Conservation (phyloP, 139 green algal species). For the Monoraphidium neglectum region DNA sequence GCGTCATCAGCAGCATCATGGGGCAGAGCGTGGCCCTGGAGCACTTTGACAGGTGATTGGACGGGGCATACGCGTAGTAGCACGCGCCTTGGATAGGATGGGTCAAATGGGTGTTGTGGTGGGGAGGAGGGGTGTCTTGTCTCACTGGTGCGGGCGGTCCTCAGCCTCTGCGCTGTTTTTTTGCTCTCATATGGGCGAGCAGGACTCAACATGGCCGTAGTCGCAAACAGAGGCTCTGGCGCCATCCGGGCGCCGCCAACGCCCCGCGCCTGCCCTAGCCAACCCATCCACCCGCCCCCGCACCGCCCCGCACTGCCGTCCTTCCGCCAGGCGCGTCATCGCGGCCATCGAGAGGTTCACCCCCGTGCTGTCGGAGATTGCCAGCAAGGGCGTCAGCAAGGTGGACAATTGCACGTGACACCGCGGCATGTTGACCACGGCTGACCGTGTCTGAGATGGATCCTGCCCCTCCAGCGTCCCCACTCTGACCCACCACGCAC, state of each 20-base stretch:
- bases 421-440: too few relatives aligned
- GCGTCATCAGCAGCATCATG: slow-evolving; percentile 37
- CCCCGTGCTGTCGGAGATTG: slow-evolving; percentile 29
- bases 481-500: too few relatives aligned
- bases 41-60: slow-evolving; percentile 29
- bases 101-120: background rate
- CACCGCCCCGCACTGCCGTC: background rate
- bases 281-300: background rate
- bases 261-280: background rate
- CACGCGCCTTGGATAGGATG: background rate
- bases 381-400: slow-evolving; percentile 2
- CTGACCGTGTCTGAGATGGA: too few relatives aligned
- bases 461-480: too few relatives aligned
- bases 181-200: background rate
- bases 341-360: slow-evolving; percentile 37
- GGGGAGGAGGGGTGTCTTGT: background rate
- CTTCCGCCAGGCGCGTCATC: slow-evolving; percentile 27
- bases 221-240: background rate
- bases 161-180: background rate
- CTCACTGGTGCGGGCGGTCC: background rate
- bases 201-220: background rate
- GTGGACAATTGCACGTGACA: too few relatives aligned
- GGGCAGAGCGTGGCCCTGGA: slow-evolving; percentile 42
- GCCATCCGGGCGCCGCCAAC: background rate
- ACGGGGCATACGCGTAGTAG: background rate